These are phyloP conservation scores for Fusarium bactridioides DNA, from an alignment of 2,329 filamentous ascomycete genomes.

Conservation along the genomic window DNA sequence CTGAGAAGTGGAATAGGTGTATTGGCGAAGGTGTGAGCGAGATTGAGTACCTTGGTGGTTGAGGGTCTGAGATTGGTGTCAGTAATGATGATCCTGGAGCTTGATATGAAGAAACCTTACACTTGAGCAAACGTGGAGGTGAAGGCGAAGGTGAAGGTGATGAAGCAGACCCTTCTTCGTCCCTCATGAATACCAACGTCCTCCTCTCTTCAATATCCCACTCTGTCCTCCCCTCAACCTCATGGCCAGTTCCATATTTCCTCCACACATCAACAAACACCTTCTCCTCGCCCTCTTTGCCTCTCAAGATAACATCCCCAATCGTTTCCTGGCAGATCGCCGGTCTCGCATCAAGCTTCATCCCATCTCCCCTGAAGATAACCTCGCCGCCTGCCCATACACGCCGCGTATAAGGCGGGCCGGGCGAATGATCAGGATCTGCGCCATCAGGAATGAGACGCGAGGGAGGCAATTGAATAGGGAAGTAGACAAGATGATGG, in stretches of 20 bases:
- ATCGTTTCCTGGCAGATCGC: slow-evolving; percentile 58
- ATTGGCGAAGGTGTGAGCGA: slow-evolving; percentile 70
- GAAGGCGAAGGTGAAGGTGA: slow-evolving; percentile 7
- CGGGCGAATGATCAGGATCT: slow-evolving; percentile 80
- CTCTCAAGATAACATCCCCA: slow-evolving; percentile 48
- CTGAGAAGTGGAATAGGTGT: slow-evolving; percentile 89
- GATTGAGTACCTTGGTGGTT: slow-evolving; percentile 51
- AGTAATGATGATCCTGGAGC: not conserved
- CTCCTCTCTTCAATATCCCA: slow-evolving; percentile 57
- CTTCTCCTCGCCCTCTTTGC: slow-evolving; percentile 50
- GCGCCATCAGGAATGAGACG: slow-evolving; percentile 82
- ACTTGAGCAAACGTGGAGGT: slow-evolving; percentile 38
- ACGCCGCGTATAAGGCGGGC: slow-evolving; percentile 73
- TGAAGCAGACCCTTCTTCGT: slow-evolving; percentile 32
- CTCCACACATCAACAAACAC: slow-evolving; percentile 62
- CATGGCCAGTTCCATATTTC: slow-evolving; percentile 49
- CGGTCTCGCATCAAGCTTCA: slow-evolving; percentile 51
- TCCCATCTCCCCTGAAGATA: slow-evolving; percentile 52
- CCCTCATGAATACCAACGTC: slow-evolving; percentile 62
- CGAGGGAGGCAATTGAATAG: slow-evolving; percentile 68
- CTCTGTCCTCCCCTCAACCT: slow-evolving; percentile 12
- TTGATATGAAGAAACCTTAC: slow-evolving; percentile 30
- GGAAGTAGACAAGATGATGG: slow-evolving; percentile 90
- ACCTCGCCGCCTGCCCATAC: slow-evolving; percentile 90
- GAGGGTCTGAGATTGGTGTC: slow-evolving; percentile 41